Conservation (phyloP, 73 alveolate genomes). For the Symbiodinium pilosum region DNA sequence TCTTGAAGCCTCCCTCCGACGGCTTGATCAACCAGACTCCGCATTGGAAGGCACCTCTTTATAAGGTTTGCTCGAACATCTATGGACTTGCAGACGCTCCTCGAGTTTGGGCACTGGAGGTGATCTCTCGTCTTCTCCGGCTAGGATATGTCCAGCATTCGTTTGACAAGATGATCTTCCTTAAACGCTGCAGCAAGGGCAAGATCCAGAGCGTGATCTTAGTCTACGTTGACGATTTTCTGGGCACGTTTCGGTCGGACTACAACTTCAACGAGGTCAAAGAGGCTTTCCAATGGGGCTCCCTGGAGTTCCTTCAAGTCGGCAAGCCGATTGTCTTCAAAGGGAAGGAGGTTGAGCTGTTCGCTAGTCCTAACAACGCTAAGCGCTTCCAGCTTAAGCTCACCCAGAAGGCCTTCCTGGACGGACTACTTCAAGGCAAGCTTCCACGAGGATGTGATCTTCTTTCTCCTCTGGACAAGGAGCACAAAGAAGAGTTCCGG, state of each 20-base stretch:
- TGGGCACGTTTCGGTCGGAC: not conserved
- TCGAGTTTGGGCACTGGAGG: not conserved
- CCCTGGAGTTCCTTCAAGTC: not conserved
- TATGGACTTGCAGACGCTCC: slow-evolving; percentile 16
- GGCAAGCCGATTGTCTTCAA: not conserved
- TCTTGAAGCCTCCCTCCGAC: not conserved
- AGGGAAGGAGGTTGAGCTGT: slow-evolving; percentile 29
- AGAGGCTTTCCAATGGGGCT: not conserved
- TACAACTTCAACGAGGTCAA: not conserved
- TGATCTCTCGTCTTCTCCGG: not conserved
- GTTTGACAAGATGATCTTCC: not conserved
- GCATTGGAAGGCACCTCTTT: not conserved
- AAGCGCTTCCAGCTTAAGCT: not conserved
- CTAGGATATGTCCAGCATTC: not conserved
- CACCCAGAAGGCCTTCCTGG: slow-evolving; percentile 28
- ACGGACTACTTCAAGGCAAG: not conserved
- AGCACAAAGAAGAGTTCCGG: not conserved
- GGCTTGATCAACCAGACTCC: not conserved
- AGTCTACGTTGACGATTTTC: slow-evolving; percentile 15
- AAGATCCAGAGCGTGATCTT: not conserved
- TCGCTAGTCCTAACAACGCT: too few species aligned
- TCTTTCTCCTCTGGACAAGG: not conserved
- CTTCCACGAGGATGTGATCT: not conserved
- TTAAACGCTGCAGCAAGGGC: not conserved
- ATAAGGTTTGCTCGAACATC: not conserved